These are phyloP conservation scores for Pseudocercospora macadamiae DNA, from an alignment of 2,329 filamentous ascomycete genomes.

Conservation along the genomic window DNA sequence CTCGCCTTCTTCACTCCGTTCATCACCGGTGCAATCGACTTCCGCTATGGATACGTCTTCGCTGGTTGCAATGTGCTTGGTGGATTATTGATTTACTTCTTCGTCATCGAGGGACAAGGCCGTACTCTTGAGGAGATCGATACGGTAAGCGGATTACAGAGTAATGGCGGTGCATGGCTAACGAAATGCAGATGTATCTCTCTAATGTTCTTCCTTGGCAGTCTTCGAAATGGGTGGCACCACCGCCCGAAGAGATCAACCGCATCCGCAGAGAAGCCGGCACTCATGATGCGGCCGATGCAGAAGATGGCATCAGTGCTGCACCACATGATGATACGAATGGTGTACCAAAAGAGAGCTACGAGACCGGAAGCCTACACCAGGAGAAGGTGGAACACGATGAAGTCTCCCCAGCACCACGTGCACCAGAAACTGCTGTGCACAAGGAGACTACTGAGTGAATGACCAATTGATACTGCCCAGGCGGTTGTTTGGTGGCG, in stretches of 20 bases:
- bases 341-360: constrained; percentile 3
- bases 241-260: constrained; percentile 34
- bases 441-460: constrained; percentile 11
- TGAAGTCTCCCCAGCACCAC: neutral
- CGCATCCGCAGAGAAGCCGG: constrained; percentile 22
- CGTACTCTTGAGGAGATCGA: constrained; percentile 51
- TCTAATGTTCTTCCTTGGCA: constrained; percentile 37
- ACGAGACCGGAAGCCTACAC: constrained; percentile 7
- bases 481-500: no score
- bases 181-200: constrained; percentile 61
- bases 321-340: neutral
- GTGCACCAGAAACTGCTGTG: constrained; percentile 5
- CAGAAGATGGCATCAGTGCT: constrained; percentile 3
- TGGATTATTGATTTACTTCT: constrained; percentile 72
- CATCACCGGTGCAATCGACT: constrained; percentile 71
- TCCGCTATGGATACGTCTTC: constrained; percentile 75
- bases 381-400: constrained; percentile 9
- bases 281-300: constrained; percentile 5
- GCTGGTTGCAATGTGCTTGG: constrained; percentile 71
- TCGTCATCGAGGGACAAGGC: constrained; percentile 73
- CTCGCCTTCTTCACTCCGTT: constrained; percentile 74
- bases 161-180: no score
- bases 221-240: constrained; percentile 37
- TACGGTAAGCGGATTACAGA: constrained; percentile 44
- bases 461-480: no score